Conservation (phyloP, 768 basidiomycete genomes). For the Hericium erinaceus region DNA sequence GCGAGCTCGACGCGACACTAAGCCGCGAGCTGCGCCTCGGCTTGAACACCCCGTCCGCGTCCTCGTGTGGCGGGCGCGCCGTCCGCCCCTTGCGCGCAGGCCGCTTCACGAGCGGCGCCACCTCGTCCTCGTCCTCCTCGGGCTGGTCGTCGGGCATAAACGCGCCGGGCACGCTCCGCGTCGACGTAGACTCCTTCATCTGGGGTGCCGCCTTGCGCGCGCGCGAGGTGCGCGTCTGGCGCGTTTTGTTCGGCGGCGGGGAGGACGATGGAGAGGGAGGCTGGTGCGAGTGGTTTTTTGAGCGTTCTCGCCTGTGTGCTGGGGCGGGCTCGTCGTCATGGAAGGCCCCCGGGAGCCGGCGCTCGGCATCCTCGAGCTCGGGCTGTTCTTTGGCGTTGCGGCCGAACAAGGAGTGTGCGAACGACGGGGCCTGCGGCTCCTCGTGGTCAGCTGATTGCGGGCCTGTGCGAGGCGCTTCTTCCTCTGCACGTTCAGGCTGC, state of each 20-base stretch:
- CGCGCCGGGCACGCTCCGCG: neutral
- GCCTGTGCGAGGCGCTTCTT: neutral
- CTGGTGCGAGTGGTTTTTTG: constrained; percentile 1
- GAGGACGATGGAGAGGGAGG: constrained; percentile 9
- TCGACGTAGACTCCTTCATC: neutral
- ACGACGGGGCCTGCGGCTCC: neutral
- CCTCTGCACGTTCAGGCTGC: neutral
- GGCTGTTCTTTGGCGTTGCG: neutral
- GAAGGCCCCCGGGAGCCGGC: neutral
- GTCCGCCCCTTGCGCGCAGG: constrained; percentile 1
- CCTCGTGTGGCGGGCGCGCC: constrained; percentile 2
- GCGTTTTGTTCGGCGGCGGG: constrained; percentile 7
- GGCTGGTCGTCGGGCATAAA: neutral
- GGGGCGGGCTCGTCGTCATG: neutral
- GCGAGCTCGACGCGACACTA: constrained; percentile 12
- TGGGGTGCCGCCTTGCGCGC: constrained; percentile 3
- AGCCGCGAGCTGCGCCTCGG: constrained; percentile 14
- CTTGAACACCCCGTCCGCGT: neutral
- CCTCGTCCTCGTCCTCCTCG: constrained; percentile 11
- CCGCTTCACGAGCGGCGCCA: constrained; percentile 13
- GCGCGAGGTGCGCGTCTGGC: neutral
- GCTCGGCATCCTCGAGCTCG: neutral
- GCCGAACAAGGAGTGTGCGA: neutral
- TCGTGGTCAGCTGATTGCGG: neutral
- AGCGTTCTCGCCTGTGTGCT: neutral